Percentiles rank a stretch among this genome's conserved stretches.
Conservation (phyloP, 306 rosid species). For the Rubus idaeus region DNA sequence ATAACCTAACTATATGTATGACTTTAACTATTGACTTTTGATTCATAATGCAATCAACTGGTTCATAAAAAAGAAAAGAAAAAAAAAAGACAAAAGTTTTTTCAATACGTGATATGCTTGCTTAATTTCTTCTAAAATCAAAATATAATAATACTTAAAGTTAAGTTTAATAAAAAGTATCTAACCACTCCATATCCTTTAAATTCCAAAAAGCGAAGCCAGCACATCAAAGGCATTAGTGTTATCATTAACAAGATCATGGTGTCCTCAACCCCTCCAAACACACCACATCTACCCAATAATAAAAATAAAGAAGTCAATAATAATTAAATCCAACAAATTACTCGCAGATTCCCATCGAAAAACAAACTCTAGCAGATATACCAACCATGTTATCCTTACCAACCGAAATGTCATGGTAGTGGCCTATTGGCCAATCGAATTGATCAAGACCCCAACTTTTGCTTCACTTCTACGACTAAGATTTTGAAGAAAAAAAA, state of each 20-base stretch:
- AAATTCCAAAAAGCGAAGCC: background rate
- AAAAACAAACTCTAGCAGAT: background rate
- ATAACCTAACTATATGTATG: too few species aligned
- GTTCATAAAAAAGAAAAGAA: too few species aligned
- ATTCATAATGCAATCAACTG: too few species aligned
- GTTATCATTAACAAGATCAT: background rate
- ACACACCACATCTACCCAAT: background rate
- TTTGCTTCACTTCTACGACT: slow-evolving; percentile 26
- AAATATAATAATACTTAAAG: too few species aligned
- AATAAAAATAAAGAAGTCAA: background rate
- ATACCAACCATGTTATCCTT: slow-evolving; percentile 27
- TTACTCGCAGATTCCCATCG: too few species aligned
- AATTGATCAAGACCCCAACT: background rate
- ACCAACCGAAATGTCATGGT: slow-evolving; percentile 8
- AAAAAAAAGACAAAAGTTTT: too few species aligned
- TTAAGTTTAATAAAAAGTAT: too few species aligned
- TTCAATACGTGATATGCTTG: too few species aligned
- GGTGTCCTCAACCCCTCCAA: background rate
- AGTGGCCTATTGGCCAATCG: background rate
- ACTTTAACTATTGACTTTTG: too few species aligned
- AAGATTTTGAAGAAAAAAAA: background rate
- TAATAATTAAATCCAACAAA: background rate
- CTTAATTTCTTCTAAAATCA: too few species aligned
- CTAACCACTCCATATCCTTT: too few species aligned
- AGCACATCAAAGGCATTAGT: background rate